phyloP scores from a whole-genome alignment of 176 grass and related monocot species.

The Neostapfia colusana region DNA sequence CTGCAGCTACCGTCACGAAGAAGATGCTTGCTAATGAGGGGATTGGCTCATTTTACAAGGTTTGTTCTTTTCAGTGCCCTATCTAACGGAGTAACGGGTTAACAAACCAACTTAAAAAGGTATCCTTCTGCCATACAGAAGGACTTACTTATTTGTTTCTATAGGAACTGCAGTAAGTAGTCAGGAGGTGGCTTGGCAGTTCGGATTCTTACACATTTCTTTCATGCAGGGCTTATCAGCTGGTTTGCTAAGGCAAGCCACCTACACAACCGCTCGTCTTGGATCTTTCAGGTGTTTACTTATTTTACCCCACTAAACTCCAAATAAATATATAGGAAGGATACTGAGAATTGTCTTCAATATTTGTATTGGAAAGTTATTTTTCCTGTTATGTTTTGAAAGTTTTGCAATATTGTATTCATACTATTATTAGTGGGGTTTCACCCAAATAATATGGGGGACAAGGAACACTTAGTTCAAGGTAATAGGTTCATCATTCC shows the following conservation, averaged over 20 bases:
- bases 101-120: neutral
- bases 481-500: conserved; percentile 1
- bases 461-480: conserved; percentile 7
- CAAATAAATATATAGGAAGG: conserved; percentile 10
- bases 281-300: conserved; percentile 72
- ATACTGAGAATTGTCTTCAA: neutral
- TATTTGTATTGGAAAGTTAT: neutral
- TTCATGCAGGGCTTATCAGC: conserved; percentile 71
- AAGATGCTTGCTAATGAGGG: conserved; percentile 76
- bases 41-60: conserved; percentile 76
- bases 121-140: neutral
- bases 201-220: conserved; percentile 27
- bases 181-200: neutral
- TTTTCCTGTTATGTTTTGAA: conserved; percentile 16
- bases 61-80: conserved; percentile 32
- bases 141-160: neutral
- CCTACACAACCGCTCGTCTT: conserved; percentile 80
- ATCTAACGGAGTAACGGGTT: neutral
- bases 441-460: neutral
- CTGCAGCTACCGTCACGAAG: conserved; percentile 60
- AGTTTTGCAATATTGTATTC: neutral
- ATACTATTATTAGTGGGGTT: neutral
- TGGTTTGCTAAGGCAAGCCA: conserved; percentile 89
- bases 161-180: neutral
- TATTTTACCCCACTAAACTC: conserved; percentile 1